phyloP scores from a whole-genome alignment of 805 yeast genomes.

The Candida ovalis region DNA sequence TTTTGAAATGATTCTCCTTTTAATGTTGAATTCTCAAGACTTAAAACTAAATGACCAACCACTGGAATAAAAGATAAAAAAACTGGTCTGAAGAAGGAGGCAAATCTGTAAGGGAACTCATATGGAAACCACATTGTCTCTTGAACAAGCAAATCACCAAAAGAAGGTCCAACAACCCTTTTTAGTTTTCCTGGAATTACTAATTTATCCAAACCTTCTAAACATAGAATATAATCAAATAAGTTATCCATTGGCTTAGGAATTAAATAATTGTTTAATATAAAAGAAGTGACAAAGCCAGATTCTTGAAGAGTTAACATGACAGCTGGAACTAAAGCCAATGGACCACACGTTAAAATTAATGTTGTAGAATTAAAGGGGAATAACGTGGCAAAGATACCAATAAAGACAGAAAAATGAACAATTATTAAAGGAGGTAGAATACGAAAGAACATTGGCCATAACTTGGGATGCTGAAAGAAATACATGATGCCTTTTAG shows the following conservation, averaged over 20 bases:
- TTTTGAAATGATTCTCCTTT: constrained; percentile 17
- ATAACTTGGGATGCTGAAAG: constrained; percentile 20
- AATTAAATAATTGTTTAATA: constrained; percentile 22
- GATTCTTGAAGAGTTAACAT: constrained; percentile 26
- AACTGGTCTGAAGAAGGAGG: constrained; percentile 12
- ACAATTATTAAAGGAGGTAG: constrained; percentile 22
- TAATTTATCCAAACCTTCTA: constrained; percentile 23
- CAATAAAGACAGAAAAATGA: constrained; percentile 16
- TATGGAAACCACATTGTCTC: constrained; percentile 16
- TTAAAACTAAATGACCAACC: constrained; percentile 19
- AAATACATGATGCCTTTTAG: constrained; percentile 26
- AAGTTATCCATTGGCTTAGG: constrained; percentile 23
- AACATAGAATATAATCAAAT: constrained; percentile 27
- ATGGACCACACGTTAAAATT: constrained; percentile 24
- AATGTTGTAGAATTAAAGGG: constrained; percentile 23
- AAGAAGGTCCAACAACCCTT: constrained; percentile 26
- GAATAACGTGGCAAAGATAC: constrained; percentile 18
- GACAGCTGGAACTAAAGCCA: constrained; percentile 24
- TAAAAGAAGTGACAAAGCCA: constrained; percentile 19
- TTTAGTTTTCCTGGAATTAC: constrained; percentile 33
- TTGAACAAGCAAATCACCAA: constrained; percentile 21
- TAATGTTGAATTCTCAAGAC: constrained; percentile 16
- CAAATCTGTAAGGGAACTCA: constrained; percentile 7
- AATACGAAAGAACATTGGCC: constrained; percentile 25
- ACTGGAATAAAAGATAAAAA: constrained; percentile 22